A percentile compares a stretch with the other conserved stretches of the same genome.
phyloP scores from a whole-genome alignment of 805 yeast species.

The Tetrapisispora nanseiensis region DNA sequence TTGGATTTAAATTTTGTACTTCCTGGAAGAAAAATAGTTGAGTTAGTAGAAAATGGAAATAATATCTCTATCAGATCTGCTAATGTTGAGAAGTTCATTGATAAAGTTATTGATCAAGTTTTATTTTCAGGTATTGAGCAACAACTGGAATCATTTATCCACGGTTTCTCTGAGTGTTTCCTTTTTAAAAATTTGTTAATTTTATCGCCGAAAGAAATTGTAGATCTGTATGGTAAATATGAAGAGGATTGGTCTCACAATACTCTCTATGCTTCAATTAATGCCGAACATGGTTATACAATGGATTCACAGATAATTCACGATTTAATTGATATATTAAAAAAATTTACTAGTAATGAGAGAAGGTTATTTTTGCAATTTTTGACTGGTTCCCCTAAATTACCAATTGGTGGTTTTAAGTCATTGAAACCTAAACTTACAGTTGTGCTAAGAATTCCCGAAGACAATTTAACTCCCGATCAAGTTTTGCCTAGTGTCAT shows the following conservation, averaged over 20 bases:
- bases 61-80: slow-evolving; percentile 37
- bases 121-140: slow-evolving; percentile 51
- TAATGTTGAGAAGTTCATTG: slow-evolving; percentile 52
- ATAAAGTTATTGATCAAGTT: slow-evolving; percentile 45
- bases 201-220: slow-evolving; percentile 67
- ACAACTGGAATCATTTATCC: slow-evolving; percentile 60
- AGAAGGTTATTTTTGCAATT: slow-evolving; percentile 74
- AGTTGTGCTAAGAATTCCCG: slow-evolving; percentile 77
- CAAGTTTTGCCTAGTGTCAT: slow-evolving; percentile 90
- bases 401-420: slow-evolving; percentile 91
- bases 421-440: slow-evolving; percentile 74
- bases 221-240: slow-evolving; percentile 60
- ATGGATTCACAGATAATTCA: slow-evolving; percentile 57
- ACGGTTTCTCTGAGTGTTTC: slow-evolving; percentile 76
- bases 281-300: slow-evolving; percentile 86
- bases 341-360: slow-evolving; percentile 42
- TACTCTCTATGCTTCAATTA: slow-evolving; percentile 49
- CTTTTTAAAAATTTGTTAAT: slow-evolving; percentile 64
- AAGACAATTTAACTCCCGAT: slow-evolving; percentile 56
- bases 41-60: slow-evolving; percentile 49
- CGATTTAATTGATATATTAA: slow-evolving; percentile 52
- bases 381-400: slow-evolving; percentile 83
- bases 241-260: slow-evolving; percentile 80
- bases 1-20: slow-evolving; percentile 56
- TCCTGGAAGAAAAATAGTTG: slow-evolving; percentile 60